phyloP scores from a whole-genome alignment of 2,329 filamentous ascomycete genomes.

The Rhynchosporium agropyri region DNA sequence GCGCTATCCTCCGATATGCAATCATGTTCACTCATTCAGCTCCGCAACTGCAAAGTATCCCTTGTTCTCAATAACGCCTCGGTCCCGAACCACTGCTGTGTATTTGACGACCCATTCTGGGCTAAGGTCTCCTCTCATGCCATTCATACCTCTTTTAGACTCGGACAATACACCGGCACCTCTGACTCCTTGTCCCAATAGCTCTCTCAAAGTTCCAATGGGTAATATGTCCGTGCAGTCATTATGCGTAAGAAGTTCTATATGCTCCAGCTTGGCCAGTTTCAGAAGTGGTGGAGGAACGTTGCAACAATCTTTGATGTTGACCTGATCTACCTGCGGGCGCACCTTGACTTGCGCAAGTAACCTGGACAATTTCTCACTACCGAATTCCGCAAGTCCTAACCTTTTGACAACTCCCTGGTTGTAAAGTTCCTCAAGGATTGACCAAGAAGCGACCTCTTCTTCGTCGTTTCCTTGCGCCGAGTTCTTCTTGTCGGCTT shows the following conservation, averaged over 20 bases:
- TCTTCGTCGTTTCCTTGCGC: constrained; percentile 67
- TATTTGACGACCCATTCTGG: constrained; percentile 98
- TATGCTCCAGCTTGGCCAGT: constrained; percentile 79
- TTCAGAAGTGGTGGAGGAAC: constrained; percentile 85
- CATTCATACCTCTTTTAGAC: constrained; percentile 48
- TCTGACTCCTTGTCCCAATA: constrained; percentile 71
- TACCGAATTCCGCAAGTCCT: constrained; percentile 90
- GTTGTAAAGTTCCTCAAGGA: constrained; percentile 72
- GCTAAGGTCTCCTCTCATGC: constrained; percentile 74
- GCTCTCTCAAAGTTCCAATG: constrained; percentile 78
- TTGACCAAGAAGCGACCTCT: constrained; percentile 68
- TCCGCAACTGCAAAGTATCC: constrained; percentile 92
- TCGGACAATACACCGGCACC: constrained; percentile 76
- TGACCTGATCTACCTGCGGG: constrained; percentile 92
- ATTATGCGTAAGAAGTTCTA: constrained; percentile 90
- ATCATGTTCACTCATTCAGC: constrained; percentile 50
- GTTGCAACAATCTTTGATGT: constrained; percentile 92
- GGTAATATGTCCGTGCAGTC: constrained; percentile 93
- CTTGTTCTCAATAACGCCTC: constrained; percentile 97
- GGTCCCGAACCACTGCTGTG: constrained; percentile 89
- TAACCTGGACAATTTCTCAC: constrained; percentile 77
- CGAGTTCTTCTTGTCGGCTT: constrained; percentile 65
- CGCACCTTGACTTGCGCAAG: constrained; percentile 69
- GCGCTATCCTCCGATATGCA: constrained; percentile 16
- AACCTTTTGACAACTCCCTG: constrained; percentile 73